A percentile compares a stretch with the other conserved stretches of the same genome.
phyloP scores from a whole-genome alignment of 1,139 yeast species.

The Protomyces macrosporus region DNA sequence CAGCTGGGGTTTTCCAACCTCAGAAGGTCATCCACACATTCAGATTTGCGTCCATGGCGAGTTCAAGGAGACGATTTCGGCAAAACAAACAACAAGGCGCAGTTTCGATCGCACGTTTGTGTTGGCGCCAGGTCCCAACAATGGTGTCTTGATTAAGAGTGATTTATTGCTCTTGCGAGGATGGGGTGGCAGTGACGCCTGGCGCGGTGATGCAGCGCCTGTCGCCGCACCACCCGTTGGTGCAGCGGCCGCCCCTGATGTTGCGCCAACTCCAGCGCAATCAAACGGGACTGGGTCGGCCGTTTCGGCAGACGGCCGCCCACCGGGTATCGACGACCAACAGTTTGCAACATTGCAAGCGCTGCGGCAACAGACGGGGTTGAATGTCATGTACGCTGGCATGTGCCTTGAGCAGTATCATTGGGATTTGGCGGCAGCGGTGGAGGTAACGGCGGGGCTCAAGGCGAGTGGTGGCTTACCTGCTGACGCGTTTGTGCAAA shows the following conservation, averaged over 20 bases:
- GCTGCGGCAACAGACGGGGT: conserved; percentile 65
- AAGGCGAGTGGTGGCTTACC: conserved; percentile 24
- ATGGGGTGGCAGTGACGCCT: conserved; percentile 28
- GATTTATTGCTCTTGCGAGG: conserved; percentile 26
- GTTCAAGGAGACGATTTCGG: conserved; percentile 55
- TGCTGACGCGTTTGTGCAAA: conserved; percentile 27
- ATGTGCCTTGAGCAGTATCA: conserved; percentile 85
- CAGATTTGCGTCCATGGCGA: conserved; percentile 77
- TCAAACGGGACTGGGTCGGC: conserved; percentile 28
- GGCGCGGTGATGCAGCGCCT: conserved; percentile 6
- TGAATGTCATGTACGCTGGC: conserved; percentile 70
- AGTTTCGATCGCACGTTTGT: conserved; percentile 29
- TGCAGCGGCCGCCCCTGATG: neutral
- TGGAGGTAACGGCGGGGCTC: conserved; percentile 54
- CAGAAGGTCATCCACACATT: conserved; percentile 67
- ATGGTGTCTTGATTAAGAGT: conserved; percentile 24
- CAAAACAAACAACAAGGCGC: conserved; percentile 44
- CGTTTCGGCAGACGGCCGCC: neutral
- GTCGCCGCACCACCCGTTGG: neutral
- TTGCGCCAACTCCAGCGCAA: neutral
- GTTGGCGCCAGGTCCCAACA: conserved; percentile 27
- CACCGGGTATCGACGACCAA: conserved; percentile 17
- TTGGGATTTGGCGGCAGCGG: conserved; percentile 72
- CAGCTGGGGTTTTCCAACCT: conserved; percentile 50
- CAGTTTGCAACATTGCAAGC: conserved; percentile 66